Evolutionary conservation across 495 filamentous ascomycete genomes (phyloP).

Genomic region (Penicillium malachiteum): DNA sequence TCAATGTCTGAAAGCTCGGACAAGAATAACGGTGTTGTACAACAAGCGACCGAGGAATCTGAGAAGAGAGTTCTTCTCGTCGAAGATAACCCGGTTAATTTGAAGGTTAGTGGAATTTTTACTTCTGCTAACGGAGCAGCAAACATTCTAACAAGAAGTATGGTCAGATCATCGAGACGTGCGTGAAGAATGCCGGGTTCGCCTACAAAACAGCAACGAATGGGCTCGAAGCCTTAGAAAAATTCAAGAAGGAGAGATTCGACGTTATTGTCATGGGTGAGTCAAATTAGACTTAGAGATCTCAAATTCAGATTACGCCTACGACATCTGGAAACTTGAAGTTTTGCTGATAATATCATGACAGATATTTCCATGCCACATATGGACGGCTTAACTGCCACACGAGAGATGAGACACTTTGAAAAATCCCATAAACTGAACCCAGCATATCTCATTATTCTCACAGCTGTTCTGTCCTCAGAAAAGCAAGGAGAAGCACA

Average conservation of each 20-base stretch:
- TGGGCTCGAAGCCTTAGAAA: constrained; percentile 35
- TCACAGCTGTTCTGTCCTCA: constrained; percentile 57
- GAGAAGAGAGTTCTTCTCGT: constrained; percentile 51
- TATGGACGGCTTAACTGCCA: constrained; percentile 62
- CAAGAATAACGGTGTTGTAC: background rate
- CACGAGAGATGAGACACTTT: constrained; percentile 53
- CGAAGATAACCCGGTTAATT: constrained; percentile 66
- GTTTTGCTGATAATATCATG: background rate
- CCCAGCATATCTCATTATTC: constrained; percentile 54
- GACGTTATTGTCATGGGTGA: constrained; percentile 47
- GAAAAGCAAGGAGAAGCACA: constrained; percentile 58
- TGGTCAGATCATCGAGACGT: constrained; percentile 23
- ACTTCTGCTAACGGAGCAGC: no score
- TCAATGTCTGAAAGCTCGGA: background rate
- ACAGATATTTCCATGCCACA: constrained; percentile 65
- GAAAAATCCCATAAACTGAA: constrained; percentile 33
- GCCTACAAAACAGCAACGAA: constrained; percentile 17
- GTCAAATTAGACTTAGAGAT: no score
- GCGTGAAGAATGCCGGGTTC: constrained; percentile 16
- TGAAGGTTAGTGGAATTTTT: constrained; percentile 38
- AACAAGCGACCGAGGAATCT: background rate
- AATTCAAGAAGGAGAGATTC: constrained; percentile 44
- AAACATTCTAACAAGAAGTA: background rate
- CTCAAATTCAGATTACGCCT: no score
- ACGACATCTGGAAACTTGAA: background rate